A percentile compares a stretch with the other conserved stretches of the same genome.
Conservation (phyloP, 306 rosid species). For the Pachyrhizus erosus region DNA sequence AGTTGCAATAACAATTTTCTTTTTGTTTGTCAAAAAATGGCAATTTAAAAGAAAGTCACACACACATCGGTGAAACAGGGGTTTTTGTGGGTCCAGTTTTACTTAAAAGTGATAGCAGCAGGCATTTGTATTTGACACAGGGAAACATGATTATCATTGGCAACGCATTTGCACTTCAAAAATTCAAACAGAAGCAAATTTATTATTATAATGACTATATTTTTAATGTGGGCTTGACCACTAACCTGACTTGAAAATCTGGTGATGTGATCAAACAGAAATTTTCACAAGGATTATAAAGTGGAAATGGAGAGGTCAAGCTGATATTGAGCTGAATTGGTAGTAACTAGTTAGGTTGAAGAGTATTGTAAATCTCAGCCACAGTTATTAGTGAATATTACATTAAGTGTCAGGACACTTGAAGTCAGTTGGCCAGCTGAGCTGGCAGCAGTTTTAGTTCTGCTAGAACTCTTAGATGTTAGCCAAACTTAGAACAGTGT, state of each 20-base stretch:
- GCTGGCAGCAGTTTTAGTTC: neutral
- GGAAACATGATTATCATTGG: constrained; percentile 19
- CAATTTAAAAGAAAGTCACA: constrained; percentile 7
- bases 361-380: constrained; percentile 3
- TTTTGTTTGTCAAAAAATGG: constrained; percentile 13
- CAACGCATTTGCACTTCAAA: neutral
- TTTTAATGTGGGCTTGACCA: neutral
- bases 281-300: neutral
- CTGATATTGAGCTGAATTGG: neutral
- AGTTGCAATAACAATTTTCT: constrained; percentile 13
- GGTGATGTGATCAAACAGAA: neutral
- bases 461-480: neutral
- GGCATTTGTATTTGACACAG: neutral
- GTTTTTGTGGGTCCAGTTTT: neutral
- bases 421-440: neutral
- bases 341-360: neutral
- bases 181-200: neutral
- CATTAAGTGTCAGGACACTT: neutral
- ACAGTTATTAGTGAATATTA: neutral
- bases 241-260: neutral
- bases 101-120: neutral
- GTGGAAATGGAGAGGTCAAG: neutral
- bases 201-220: neutral
- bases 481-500: neutral
- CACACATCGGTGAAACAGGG: neutral